A percentile compares a stretch with the other conserved stretches of the same genome.
phyloP scores from a whole-genome alignment of 371 early-diverging fungal species.

The Blyttiomyces sp. region DNA sequence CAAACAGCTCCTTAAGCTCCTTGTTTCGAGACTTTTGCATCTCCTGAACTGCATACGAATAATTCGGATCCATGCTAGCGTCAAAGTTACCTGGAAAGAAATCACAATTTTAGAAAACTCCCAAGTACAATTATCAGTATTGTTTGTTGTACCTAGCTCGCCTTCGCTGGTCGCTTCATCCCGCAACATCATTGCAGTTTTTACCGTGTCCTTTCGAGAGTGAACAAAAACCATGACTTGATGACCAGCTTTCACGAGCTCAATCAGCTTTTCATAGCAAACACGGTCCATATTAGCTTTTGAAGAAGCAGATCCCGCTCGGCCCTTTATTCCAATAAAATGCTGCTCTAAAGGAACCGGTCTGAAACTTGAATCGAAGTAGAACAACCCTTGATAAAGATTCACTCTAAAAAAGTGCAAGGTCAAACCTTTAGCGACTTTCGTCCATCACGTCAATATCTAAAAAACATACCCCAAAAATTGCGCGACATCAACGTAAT shows the following conservation, averaged over 20 bases:
- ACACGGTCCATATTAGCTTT: constrained; percentile 70
- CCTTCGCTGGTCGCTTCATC: constrained; percentile 68
- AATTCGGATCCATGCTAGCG: constrained; percentile 27
- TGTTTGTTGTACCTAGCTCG: constrained; percentile 33
- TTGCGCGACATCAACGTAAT: constrained; percentile 94
- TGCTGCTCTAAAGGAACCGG: constrained; percentile 96
- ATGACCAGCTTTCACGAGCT: constrained; percentile 71
- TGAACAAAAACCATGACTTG: constrained; percentile 99
- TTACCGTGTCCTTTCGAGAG: constrained; percentile 93
- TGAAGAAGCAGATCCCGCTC: constrained; percentile 64
- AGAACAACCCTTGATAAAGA: constrained; percentile 88
- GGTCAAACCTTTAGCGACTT: background rate
- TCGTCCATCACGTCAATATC: background rate
- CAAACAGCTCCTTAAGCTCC: constrained; percentile 82
- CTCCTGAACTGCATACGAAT: constrained; percentile 48
- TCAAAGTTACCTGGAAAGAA: constrained; percentile 37
- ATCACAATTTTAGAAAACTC: constrained; percentile 10
- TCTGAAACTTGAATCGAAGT: constrained; percentile 92
- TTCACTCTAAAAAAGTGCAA: constrained; percentile 63
- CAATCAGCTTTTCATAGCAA: constrained; percentile 81
- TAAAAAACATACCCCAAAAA: constrained; percentile 68
- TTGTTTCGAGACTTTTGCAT: constrained; percentile 68
- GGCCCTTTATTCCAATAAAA: constrained; percentile 85
- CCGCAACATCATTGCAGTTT: constrained; percentile 80
- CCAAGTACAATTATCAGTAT: background rate